Evolutionary conservation across 2,329 filamentous ascomycete genomes (phyloP), one percentile per base, ranked within the genome.

Genomic region (Metarhizium brunneum): DNA sequence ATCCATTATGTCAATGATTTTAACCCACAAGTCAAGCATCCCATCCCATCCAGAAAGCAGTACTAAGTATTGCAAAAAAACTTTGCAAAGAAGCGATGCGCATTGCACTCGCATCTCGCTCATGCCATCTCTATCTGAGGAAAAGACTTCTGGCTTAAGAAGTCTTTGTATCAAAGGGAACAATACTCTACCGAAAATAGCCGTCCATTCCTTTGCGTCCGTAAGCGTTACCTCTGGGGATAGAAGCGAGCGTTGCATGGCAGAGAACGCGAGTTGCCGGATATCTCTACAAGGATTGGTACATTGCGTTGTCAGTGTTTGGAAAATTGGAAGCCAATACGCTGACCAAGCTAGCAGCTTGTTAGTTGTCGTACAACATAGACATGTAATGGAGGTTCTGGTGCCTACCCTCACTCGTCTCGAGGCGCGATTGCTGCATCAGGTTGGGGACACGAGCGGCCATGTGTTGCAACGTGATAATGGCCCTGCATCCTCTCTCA

Each of bases 241-340:
- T 1, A 97, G 80, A 1, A 99, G 79, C 2, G 90, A 87, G 55
- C 92, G 82, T 68, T 97, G 92, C 16, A 99, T 77, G 10, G 86
- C 90, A 7, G 87, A 84, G 63, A 97, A 90, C 1, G 94, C 90
- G 65, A 95, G 82, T 64, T 95, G 88, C 3, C 94, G 85, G 57
- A 99, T 90, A 64, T 96, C 92, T 54, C 92, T 87, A 66, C 91
- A 96, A 0, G 92, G 91, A 67, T 97, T 99, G 54, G 90, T 89
- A 71, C 92, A 96, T 72, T 99, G 94, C 4, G 84, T 84, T 3
- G 88, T 94, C 18, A 99, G 75, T 6, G 90, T 88, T 62, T 90
- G 84, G 71, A 99, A 94, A 30, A 99, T 91, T 2, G 92, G 94
- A 14, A 92, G 86, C 94, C 94, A 99, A 69, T 99, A 99, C 8